A percentile compares a stretch with the other conserved stretches of the same genome.
Evolutionary conservation across 768 basidiomycete species (phyloP).

Genomic region (Russula sp.): DNA sequence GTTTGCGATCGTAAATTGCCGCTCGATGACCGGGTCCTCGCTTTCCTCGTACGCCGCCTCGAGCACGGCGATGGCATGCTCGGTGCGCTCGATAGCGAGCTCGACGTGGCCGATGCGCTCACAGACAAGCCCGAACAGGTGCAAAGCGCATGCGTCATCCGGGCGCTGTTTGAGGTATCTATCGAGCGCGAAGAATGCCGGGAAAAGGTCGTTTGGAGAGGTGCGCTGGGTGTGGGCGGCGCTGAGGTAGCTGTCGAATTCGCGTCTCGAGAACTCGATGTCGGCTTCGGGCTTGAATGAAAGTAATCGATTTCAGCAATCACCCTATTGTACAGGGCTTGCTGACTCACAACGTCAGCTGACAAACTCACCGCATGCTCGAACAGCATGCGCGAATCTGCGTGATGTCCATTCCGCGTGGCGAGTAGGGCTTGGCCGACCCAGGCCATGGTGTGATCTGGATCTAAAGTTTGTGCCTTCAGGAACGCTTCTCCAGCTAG

Average conservation of each 20-base stretch:
- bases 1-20: constrained; percentile 75
- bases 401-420: constrained; percentile 46
- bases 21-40: constrained; percentile 74
- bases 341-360: constrained; percentile 46
- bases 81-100: constrained; percentile 51
- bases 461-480: constrained; percentile 86
- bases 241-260: constrained; percentile 41
- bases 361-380: constrained; percentile 65
- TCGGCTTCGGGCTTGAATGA: constrained; percentile 67
- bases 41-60: constrained; percentile 84
- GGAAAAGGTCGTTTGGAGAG: constrained; percentile 49
- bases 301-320: constrained; percentile 15
- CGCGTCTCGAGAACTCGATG: constrained; percentile 61
- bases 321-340: background rate
- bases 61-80: constrained; percentile 61
- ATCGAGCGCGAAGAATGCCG: constrained; percentile 75
- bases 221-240: constrained; percentile 23
- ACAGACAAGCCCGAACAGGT: constrained; percentile 79
- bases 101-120: constrained; percentile 74
- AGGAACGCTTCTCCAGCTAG: constrained; percentile 82
- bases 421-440: constrained; percentile 81
- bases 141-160: constrained; percentile 65
- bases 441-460: constrained; percentile 87
- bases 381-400: constrained; percentile 62
- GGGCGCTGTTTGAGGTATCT: constrained; percentile 68